Conservation (phyloP, 164 flowering plant species). For the Malania oleifera region DNA sequence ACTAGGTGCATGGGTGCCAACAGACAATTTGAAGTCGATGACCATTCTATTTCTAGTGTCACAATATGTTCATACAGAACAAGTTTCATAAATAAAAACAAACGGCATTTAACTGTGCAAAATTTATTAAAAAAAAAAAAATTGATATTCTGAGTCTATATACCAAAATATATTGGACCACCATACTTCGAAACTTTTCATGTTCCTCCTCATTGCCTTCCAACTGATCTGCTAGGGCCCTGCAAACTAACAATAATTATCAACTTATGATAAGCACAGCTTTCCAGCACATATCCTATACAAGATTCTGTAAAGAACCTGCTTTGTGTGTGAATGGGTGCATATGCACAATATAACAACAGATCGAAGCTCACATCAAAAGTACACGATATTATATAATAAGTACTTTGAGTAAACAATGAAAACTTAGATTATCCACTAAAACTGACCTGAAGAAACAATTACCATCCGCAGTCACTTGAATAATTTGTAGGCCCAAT, state of each 20-base stretch:
- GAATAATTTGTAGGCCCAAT: slow-evolving; percentile 58
- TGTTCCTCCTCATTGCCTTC: slow-evolving; percentile 85
- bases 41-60: too few relatives aligned
- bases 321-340: too few relatives aligned
- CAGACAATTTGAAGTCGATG: too few relatives aligned
- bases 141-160: neutral
- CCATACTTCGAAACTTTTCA: slow-evolving; percentile 67
- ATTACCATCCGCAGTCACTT: slow-evolving; percentile 88
- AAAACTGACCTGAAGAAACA: slow-evolving; percentile 84
- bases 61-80: too few relatives aligned
- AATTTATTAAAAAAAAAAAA: too few relatives aligned
- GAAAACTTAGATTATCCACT: neutral
- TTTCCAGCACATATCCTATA: too few relatives aligned
- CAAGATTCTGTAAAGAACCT: too few relatives aligned
- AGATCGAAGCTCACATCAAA: too few relatives aligned
- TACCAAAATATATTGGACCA: slow-evolving; percentile 66
- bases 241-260: slow-evolving; percentile 25
- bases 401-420: neutral
- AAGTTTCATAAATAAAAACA: neutral
- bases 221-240: slow-evolving; percentile 87
- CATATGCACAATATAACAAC: too few relatives aligned
- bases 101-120: neutral
- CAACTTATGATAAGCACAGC: neutral
- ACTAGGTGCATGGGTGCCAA: too few relatives aligned
- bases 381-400: neutral